These are phyloP conservation scores for Orbilia ellipsospora DNA, from an alignment of 2,329 filamentous ascomycete species.

Conservation along the genomic window DNA sequence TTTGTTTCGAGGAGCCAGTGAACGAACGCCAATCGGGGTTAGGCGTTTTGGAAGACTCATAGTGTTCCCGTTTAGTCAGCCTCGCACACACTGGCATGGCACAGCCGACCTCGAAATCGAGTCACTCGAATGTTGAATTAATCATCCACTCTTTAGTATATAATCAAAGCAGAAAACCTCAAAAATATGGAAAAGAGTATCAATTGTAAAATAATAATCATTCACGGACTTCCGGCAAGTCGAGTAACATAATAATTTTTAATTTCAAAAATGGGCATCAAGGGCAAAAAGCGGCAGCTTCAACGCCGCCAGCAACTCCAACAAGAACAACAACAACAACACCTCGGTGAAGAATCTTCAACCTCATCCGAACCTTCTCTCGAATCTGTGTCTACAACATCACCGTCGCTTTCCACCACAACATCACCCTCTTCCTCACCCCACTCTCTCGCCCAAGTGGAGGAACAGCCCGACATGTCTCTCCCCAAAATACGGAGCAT, in stretches of 20 bases:
- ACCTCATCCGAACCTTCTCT: not conserved
- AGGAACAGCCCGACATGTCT: slow-evolving; percentile 1
- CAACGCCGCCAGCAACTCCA: slow-evolving; percentile 40
- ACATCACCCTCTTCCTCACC: slow-evolving; percentile 14
- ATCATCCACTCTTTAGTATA: no score
- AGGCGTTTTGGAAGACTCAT: no score
- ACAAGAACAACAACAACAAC: slow-evolving; percentile 37
- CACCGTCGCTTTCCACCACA: slow-evolving; percentile 10
- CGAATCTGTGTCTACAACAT: not conserved
- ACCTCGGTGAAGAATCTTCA: slow-evolving; percentile 34
- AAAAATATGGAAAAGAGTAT: no score
- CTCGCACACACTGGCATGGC: no score
- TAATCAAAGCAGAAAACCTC: no score
- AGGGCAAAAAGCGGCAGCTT: slow-evolving; percentile 39
- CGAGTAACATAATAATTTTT: slow-evolving; percentile 16
- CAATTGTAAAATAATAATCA: not conserved
- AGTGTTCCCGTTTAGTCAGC: no score
- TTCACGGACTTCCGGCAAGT: slow-evolving; percentile 3
- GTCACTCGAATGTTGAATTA: no score
- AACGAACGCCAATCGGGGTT: no score
- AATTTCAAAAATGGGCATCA: slow-evolving; percentile 50
- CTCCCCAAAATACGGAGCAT: slow-evolving; percentile 65
- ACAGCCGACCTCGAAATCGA: no score
- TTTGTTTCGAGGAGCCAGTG: no score
- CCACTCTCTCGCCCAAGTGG: not conserved